Percentiles rank a stretch among this genome's conserved stretches.
These are phyloP conservation scores for Leccinum cinnamomeum DNA, from an alignment of 1,284 basidiomycete species.

Conservation along the genomic window DNA sequence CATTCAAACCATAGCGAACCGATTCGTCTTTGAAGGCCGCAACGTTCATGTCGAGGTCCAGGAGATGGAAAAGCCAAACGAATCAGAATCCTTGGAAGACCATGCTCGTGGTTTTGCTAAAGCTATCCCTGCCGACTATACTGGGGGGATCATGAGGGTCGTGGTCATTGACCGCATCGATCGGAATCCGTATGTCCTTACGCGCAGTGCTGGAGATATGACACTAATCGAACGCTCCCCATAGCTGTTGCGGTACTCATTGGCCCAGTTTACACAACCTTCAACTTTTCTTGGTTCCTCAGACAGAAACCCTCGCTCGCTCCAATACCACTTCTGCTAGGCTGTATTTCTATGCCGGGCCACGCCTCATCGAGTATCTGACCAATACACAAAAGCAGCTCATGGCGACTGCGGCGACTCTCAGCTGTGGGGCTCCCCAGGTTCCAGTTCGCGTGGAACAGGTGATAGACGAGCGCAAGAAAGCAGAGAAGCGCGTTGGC, in stretches of 20 bases:
- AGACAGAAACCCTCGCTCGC: slow-evolving; percentile 60
- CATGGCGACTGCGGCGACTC: slow-evolving; percentile 47
- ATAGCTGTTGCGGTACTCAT: slow-evolving; percentile 87
- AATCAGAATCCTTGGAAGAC: slow-evolving; percentile 40
- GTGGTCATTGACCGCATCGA: slow-evolving; percentile 82
- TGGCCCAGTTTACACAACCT: slow-evolving; percentile 69
- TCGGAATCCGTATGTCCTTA: slow-evolving; percentile 64
- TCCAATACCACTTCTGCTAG: slow-evolving; percentile 63
- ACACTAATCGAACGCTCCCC: neutral
- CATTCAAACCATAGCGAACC: slow-evolving; percentile 69
- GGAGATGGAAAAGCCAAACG: slow-evolving; percentile 52
- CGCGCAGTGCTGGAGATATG: slow-evolving; percentile 3
- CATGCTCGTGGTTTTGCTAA: slow-evolving; percentile 52
- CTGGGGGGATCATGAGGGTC: slow-evolving; percentile 77
- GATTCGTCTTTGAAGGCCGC: slow-evolving; percentile 61
- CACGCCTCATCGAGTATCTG: slow-evolving; percentile 66
- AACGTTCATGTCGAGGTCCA: slow-evolving; percentile 66
- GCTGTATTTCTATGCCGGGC: slow-evolving; percentile 80
- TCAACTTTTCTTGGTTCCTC: slow-evolving; percentile 68
- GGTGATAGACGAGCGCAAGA: slow-evolving; percentile 65
- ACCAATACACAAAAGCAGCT: slow-evolving; percentile 56
- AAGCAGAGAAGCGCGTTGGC: slow-evolving; percentile 59
- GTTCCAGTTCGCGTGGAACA: slow-evolving; percentile 70
- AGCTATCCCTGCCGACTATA: slow-evolving; percentile 67
- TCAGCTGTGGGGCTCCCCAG: slow-evolving; percentile 65